Conservation (phyloP, 140 eudicot genomes). For the Flaveria floridana region DNA sequence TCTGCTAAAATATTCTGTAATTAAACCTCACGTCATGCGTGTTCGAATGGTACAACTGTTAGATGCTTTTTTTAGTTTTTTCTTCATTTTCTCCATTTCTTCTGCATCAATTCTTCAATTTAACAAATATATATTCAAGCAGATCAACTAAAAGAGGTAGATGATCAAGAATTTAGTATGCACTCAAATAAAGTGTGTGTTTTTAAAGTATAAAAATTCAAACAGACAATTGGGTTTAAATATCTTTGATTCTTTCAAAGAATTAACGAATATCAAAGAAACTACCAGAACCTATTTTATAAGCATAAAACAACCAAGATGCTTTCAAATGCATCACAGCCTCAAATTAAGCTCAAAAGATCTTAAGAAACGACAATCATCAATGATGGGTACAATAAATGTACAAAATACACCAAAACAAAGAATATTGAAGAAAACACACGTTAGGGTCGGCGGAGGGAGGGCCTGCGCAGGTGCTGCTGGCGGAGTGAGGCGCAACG, state of each 20-base stretch:
- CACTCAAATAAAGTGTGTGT: no score
- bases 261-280: neutral
- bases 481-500: no score
- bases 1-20: no score
- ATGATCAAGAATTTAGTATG: slow-evolving; percentile 22
- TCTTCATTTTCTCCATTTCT: slow-evolving; percentile 47
- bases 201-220: slow-evolving; percentile 10
- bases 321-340: neutral
- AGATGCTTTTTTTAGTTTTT: slow-evolving; percentile 62
- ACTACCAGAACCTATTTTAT: slow-evolving; percentile 20
- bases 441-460: neutral
- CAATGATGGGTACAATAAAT: neutral
- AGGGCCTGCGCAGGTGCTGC: no score
- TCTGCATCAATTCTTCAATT: slow-evolving; percentile 29
- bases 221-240: no score
- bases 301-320: no score
- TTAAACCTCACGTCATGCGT: slow-evolving; percentile 95
- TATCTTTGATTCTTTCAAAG: no score
- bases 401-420: neutral
- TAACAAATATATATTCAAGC: neutral
- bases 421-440: neutral
- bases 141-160: neutral
- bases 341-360: slow-evolving; percentile 28
- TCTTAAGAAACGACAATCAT: slow-evolving; percentile 15
- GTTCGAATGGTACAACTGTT: slow-evolving; percentile 90